These are phyloP conservation scores for Cryphonectria carpinicola DNA, from an alignment of 2,329 filamentous ascomycete genomes.

Conservation along the genomic window DNA sequence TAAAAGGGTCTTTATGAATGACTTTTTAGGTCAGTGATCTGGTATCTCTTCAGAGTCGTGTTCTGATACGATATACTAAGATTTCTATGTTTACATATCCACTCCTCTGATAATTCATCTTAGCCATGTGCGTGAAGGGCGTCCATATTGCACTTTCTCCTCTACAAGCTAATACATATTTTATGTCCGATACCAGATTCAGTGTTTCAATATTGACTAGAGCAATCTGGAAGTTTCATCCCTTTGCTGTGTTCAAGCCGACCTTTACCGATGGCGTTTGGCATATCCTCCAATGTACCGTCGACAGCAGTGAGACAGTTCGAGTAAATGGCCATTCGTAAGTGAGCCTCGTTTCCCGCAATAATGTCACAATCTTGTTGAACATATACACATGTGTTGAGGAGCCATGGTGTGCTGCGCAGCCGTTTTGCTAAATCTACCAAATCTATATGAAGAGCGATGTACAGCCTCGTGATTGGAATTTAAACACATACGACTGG, in stretches of 20 bases:
- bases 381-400: too few species aligned
- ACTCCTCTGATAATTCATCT: constrained; percentile 34
- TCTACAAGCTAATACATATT: constrained; percentile 37
- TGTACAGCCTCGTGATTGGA: constrained; percentile 60
- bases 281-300: constrained; percentile 60
- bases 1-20: too few species aligned
- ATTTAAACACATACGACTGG: constrained; percentile 54
- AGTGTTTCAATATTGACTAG: constrained; percentile 58
- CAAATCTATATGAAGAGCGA: constrained; percentile 49
- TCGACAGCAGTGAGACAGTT: constrained; percentile 52
- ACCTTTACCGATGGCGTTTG: constrained; percentile 56
- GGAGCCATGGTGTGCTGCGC: too few species aligned
- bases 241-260: constrained; percentile 61
- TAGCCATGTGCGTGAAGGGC: constrained; percentile 48
- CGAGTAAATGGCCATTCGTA: constrained; percentile 69
- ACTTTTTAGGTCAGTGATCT: too few species aligned
- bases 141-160: constrained; percentile 51
- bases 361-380: constrained; percentile 46
- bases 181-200: constrained; percentile 45
- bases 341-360: constrained; percentile 46
- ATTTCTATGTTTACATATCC: neutral
- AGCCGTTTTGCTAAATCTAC: too few species aligned
- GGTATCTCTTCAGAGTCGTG: neutral
- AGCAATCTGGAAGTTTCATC: constrained; percentile 48
- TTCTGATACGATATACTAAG: neutral